Evolutionary conservation across 2,329 filamentous ascomycete species (phyloP).

Genomic region (Aureobasidium sp.): DNA sequence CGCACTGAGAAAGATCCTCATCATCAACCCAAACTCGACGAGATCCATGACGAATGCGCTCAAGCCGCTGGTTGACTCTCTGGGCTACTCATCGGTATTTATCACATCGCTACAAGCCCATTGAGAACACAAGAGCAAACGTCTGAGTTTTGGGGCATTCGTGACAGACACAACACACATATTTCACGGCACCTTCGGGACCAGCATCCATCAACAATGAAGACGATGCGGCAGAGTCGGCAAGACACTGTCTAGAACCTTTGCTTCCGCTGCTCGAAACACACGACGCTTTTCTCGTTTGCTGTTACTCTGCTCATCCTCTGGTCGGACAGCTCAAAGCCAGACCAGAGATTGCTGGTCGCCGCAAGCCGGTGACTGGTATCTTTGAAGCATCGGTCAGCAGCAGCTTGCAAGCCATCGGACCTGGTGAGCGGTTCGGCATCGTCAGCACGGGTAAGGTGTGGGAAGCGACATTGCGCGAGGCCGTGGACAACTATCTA

Average conservation of each 20-base stretch:
- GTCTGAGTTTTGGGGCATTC: conserved; percentile 29
- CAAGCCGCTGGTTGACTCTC: conserved; percentile 38
- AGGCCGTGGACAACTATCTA: conserved; percentile 57
- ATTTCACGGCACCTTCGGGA: conserved; percentile 58
- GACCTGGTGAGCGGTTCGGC: conserved; percentile 55
- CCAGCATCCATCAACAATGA: conserved; percentile 72
- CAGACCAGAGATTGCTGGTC: conserved; percentile 28
- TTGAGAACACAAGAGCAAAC: neutral
- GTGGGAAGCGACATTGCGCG: conserved; percentile 65
- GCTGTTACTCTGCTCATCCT: conserved; percentile 80
- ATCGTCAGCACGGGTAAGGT: conserved; percentile 81
- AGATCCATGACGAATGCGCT: conserved; percentile 61
- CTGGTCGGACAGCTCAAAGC: conserved; percentile 55
- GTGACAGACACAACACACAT: conserved; percentile 40
- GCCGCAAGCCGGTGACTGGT: conserved; percentile 55
- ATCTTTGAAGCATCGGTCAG: conserved; percentile 82
- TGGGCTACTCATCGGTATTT: conserved; percentile 37
- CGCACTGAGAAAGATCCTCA: conserved; percentile 41
- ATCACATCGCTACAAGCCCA: conserved; percentile 24
- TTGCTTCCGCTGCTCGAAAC: conserved; percentile 36
- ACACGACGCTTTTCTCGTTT: conserved; percentile 73
- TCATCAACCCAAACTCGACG: conserved; percentile 76
- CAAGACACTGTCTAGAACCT: conserved; percentile 51
- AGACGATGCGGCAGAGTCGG: conserved; percentile 56
- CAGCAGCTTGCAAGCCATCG: conserved; percentile 49